Evolutionary conservation across 768 basidiomycete genomes (phyloP), one percentile per base, ranked within the genome.

Genomic region (Cystofilobasidium macerans): DNA sequence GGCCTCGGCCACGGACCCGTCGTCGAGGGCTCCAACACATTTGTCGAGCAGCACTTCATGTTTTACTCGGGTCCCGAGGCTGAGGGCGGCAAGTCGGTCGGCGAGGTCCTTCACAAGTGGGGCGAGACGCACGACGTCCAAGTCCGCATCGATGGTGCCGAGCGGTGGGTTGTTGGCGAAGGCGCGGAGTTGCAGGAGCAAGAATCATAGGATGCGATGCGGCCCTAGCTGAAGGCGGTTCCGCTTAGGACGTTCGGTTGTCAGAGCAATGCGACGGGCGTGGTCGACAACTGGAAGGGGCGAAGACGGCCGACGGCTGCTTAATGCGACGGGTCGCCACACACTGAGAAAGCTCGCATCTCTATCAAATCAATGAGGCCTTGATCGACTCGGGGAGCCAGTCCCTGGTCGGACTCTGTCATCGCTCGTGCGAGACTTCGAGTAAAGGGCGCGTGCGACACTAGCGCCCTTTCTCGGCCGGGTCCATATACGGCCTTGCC

Each of bases 11-110:
- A 74, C 8, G 69, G 69, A 1, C 75, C 64, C 28, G 67, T 58
- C 22, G 64, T 69, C 28, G 83, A 84, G 63, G 77, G 76, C 20
- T 62, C 65, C 40, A 81, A 80, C 2, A 82, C 83, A 9, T 75
- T 90, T 54, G 87, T 87, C 72, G 79, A 81, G 32, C 88, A 89
- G 70, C 82, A 82, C 6, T 87, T 89, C 70, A 82, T 84, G 78
- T 75, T 73, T 61, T 62, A 72, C 61, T 65, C 33, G 32, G 62
- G 33, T 14, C 70, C 65, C 60, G 71, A 67, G 63, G 75, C 47
- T 69, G 56, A 70, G 38, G 60, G 59, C 13, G 69, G 69, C 0
- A 69, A 72, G 43, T 73, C 62, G 24, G 78, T 79, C 7, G 71
- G 70, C 24, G 71, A 76, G 11, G 78, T 79, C 12, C 71, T 89